Conservation (phyloP, 2,329 filamentous ascomycete genomes). For the Plectosphaerella cucumerina region DNA sequence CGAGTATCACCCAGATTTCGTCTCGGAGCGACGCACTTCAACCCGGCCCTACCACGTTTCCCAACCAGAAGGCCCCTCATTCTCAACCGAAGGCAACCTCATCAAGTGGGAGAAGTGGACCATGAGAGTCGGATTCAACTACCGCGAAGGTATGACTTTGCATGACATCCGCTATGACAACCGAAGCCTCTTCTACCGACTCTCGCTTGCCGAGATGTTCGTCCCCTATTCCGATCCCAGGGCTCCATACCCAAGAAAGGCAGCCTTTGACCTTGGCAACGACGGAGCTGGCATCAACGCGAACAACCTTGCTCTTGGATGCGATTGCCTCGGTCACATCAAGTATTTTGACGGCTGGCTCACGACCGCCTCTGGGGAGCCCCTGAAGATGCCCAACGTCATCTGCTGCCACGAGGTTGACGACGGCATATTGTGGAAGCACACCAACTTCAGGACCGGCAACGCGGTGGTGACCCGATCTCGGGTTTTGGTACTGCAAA, state of each 20-base stretch:
- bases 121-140: slow-evolving; percentile 66
- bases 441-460: slow-evolving; percentile 58
- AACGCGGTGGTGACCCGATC: slow-evolving; percentile 53
- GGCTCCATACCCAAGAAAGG: slow-evolving; percentile 60
- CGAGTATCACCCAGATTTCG: slow-evolving; percentile 27
- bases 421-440: slow-evolving; percentile 60
- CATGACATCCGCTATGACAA: slow-evolving; percentile 66
- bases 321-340: slow-evolving; percentile 65
- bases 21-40: slow-evolving; percentile 16
- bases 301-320: slow-evolving; percentile 63
- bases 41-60: slow-evolving; percentile 32
- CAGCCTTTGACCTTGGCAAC: slow-evolving; percentile 68
- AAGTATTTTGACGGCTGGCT: slow-evolving; percentile 31
- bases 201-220: slow-evolving; percentile 66
- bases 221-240: slow-evolving; percentile 65
- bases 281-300: slow-evolving; percentile 60
- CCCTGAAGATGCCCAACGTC: slow-evolving; percentile 26
- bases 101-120: slow-evolving; percentile 63
- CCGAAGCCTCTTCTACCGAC: slow-evolving; percentile 62
- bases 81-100: slow-evolving; percentile 37
- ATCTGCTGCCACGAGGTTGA: slow-evolving; percentile 37
- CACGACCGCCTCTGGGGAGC: slow-evolving; percentile 23
- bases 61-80: slow-evolving; percentile 32
- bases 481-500: slow-evolving; percentile 58
- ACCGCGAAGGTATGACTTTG: slow-evolving; percentile 63